Conservation (phyloP, 225 moss, liverwort and hornwort genomes). For the Physcomitrium patens region DNA sequence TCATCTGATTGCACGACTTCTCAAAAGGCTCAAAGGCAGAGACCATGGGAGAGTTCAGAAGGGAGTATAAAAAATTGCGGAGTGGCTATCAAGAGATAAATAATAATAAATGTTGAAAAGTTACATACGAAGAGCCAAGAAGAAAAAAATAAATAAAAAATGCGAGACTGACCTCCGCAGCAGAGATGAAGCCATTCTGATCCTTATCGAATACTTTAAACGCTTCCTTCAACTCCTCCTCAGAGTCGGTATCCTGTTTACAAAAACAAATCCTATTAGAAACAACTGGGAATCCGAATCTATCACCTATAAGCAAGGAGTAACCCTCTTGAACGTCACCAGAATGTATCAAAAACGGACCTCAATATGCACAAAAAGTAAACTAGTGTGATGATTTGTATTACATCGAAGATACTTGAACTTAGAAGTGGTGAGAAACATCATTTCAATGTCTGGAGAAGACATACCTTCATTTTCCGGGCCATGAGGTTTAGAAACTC, state of each 20-base stretch:
- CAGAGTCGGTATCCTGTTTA: constrained; percentile 78
- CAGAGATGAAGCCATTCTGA: constrained; percentile 92
- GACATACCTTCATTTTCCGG: constrained; percentile 74
- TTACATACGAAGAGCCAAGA: background rate
- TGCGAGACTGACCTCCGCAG: constrained; percentile 48
- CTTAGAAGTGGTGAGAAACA: background rate
- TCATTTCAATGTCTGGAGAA: background rate
- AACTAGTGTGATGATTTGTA: background rate
- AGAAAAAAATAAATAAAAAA: background rate
- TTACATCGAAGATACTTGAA: background rate
- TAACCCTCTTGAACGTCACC: too few species aligned
- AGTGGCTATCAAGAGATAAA: too few species aligned
- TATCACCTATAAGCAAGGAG: too few species aligned
- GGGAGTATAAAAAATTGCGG: too few species aligned
- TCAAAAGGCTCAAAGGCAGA: background rate
- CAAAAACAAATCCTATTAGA: background rate
- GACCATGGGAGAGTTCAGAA: too few species aligned
- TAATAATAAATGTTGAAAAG: too few species aligned
- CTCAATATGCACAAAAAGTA: background rate
- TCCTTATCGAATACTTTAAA: constrained; percentile 95
- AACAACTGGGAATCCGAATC: background rate
- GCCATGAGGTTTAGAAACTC: constrained; percentile 95
- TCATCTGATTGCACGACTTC: background rate
- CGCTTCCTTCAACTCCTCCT: constrained; percentile 92
- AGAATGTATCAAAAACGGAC: background rate